A percentile compares a stretch with the other conserved stretches of the same genome.
These are phyloP conservation scores for Tremellales sp. DNA, from an alignment of 1,284 basidiomycete species.

Conservation along the genomic window DNA sequence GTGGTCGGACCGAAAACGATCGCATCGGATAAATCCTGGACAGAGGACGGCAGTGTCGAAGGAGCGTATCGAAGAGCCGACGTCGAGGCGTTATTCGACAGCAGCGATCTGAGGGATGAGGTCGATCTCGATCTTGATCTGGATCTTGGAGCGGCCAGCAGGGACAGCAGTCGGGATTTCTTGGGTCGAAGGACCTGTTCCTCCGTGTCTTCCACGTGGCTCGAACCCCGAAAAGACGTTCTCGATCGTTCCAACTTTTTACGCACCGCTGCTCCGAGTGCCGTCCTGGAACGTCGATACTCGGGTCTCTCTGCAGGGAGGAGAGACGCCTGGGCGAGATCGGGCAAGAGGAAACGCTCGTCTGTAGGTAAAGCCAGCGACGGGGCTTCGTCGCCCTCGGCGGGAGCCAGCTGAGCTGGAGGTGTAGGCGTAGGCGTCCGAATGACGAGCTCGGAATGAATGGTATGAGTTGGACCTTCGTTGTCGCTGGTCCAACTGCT, in stretches of 20 bases:
- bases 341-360: not conserved
- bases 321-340: not conserved
- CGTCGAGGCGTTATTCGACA: not conserved
- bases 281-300: constrained; percentile 6
- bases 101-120: not conserved
- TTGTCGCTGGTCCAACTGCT: not conserved
- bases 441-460: not conserved
- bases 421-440: not conserved
- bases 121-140: not conserved
- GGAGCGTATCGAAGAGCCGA: not conserved
- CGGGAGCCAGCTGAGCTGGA: not conserved
- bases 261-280: constrained; percentile 11
- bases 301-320: not conserved
- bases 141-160: not conserved
- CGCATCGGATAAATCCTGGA: too few species aligned
- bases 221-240: constrained; percentile 10
- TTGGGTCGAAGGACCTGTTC: not conserved
- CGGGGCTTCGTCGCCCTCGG: not conserved
- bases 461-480: not conserved
- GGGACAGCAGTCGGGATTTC: not conserved
- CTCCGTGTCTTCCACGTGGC: not conserved
- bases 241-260: constrained; percentile 19
- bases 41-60: not conserved
- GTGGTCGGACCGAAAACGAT: too few species aligned
- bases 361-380: not conserved